Base-by-base conservation (phyloP, 1,139 yeast genomes). In the Arxiozyma slooffiae region DNA sequence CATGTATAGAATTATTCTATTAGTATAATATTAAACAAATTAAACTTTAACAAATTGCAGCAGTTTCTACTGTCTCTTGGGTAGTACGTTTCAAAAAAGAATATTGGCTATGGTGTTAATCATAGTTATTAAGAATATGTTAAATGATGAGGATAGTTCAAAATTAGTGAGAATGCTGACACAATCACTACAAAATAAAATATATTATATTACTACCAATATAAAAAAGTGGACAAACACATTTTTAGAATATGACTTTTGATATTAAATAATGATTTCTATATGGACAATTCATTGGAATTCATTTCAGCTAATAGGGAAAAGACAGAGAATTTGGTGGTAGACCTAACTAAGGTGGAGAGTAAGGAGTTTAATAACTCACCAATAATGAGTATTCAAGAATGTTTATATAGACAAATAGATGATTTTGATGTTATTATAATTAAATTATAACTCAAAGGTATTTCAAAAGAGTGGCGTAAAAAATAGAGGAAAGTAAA, bases 331-430 rank as follows among this genome's bases (percentile, higher is more conserved):
- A 84, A 80, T 52, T 68, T 85, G 48, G 76, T 85, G 8, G 77
- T 82, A 71, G 73, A 77, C 62, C 86, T 85, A 63, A 78, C 83
- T 21, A 75, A 82, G 23, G 74, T 79, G 52, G 81, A 86, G 8
- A 79, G 80, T 51, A 82, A 79, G 57, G 90, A 83, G 62, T 64
- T 84, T 39, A 73, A 72, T 48, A 80, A 81, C 55, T 57, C 78
- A 41, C 77, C 78, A 1, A 61, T 67, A 2, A 73, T 73, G 4
- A 68, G 78, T 43, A 67, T 74, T 38, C 75, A 77, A 52, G 64
- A 69, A 1, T 68, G 72, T 34, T 76, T 82, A 0, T 81, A 79
- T 57, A 65, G 69, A 36, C 87, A 83, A 53, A 77, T 86, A 0
- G 73, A 74, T 11, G 68, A 70, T 17, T 85, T 85, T 64, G 81